Percentiles rank a stretch among this genome's conserved stretches.
phyloP scores from a whole-genome alignment of 164 flowering plant genomes.

The Platanus orientalis region DNA sequence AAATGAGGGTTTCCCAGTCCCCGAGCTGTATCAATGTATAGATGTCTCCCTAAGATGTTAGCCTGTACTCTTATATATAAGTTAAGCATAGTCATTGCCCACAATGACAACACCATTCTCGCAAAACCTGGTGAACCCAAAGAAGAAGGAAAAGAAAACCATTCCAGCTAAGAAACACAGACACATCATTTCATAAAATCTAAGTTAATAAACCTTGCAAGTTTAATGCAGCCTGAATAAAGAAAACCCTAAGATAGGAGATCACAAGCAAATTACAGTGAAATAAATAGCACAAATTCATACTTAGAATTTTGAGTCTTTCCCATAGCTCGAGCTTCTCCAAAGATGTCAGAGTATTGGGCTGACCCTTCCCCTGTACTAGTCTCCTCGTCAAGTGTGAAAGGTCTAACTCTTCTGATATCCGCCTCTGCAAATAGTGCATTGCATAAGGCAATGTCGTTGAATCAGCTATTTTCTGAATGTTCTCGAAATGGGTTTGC shows the following conservation, averaged over 20 bases:
- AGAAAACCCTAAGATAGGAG: not conserved
- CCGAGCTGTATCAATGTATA: constrained; percentile 82
- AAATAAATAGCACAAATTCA: constrained; percentile 10
- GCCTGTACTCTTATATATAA: constrained; percentile 82
- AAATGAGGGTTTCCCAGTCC: constrained; percentile 50
- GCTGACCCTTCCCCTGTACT: constrained; percentile 63
- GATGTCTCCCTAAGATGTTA: constrained; percentile 88
- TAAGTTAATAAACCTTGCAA: not conserved
- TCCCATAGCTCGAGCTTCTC: constrained; percentile 94
- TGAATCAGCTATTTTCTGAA: constrained; percentile 79
- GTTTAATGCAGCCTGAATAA: not conserved
- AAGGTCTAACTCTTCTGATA: constrained; percentile 69
- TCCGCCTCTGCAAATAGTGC: constrained; percentile 43
- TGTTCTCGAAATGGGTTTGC: constrained; percentile 71
- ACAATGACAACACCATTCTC: constrained; percentile 63
- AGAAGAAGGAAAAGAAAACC: not conserved
- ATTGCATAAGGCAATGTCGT: constrained; percentile 81
- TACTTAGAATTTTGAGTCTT: constrained; percentile 75
- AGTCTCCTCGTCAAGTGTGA: constrained; percentile 53
- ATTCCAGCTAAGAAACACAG: not conserved
- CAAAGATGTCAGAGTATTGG: constrained; percentile 41
- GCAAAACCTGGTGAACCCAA: constrained; percentile 63
- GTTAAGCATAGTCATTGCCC: constrained; percentile 73
- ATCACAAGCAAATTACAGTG: not conserved
- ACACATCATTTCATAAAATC: not conserved